Base-by-base conservation (phyloP, 495 filamentous ascomycete species). In the Oidiodendron maius region DNA sequence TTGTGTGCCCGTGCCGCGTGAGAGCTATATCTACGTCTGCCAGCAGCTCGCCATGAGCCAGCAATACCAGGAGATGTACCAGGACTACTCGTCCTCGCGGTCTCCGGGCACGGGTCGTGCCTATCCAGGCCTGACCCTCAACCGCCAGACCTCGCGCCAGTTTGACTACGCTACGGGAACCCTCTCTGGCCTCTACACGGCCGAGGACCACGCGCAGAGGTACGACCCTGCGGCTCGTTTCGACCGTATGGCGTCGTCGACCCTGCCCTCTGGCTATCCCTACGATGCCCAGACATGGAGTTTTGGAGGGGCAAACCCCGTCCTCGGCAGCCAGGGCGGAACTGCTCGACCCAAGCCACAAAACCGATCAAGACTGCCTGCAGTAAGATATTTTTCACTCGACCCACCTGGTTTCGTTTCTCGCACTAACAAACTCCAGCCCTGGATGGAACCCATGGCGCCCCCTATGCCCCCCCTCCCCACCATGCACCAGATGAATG, bases 61-160 rank as follows among this genome's bases (percentile, higher is more conserved):
- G 64, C 78, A 77, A 63, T 69, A 74, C 34, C 67, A 71, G 64
- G 65, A 71, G 24, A 69, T 70, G 62, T 67, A 67, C 55, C 61
- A 67, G 48, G 59, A 66, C 40, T 68, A 68, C 28, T 43, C 59
- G 11, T 44, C 46, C 17, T 48, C 53, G 30, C 52, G 53, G 32
- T 57, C 56, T 24, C 72, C 74, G 13, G 58, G 64, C 38, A 60
- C 66, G 28, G 61, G 68, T 40, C 70, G 69, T 26, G 69, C 67
- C 34, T 77, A 72, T 59, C 67, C 66, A 47, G 78, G 73, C 42
- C 34, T 80, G 32, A 79, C 80, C 26, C 71, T 89, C 35, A 80
- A 83, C 57, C 76, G 79, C 57, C 76, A 86, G 63, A 65, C 84
- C 54, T 82, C 82, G 56, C 68, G 82, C 58, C 75, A 88, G 54